Evolutionary conservation across 805 yeast species (phyloP).

Genomic region (Barnettozyma populi): DNA sequence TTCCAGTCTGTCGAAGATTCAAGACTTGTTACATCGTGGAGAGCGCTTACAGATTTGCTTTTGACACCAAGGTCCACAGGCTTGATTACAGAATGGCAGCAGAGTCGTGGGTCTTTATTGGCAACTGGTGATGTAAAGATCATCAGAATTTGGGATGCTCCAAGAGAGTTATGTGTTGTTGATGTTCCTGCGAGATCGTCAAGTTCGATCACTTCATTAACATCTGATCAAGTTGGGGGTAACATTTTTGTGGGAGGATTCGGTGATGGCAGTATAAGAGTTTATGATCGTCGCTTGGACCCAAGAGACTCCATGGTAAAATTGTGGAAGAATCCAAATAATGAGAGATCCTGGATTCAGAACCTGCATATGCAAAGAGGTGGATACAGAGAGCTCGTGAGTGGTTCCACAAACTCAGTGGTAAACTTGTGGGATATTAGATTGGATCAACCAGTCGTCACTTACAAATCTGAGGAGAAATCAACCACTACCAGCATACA

Average conservation of each 20-base stretch:
- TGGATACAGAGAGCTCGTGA: constrained; percentile 82
- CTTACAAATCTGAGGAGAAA: constrained; percentile 48
- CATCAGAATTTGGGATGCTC: constrained; percentile 94
- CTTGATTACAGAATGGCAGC: constrained; percentile 92
- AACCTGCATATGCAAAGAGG: constrained; percentile 96
- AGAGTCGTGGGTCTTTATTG: constrained; percentile 81
- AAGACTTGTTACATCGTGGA: constrained; percentile 80
- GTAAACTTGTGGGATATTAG: constrained; percentile 92
- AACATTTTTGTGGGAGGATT: constrained; percentile 87
- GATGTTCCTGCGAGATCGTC: constrained; percentile 92
- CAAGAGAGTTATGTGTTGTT: constrained; percentile 77
- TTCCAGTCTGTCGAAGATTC: constrained; percentile 53
- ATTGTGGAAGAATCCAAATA: constrained; percentile 60
- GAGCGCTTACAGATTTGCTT: constrained; percentile 82
- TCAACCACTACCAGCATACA: constrained; percentile 56
- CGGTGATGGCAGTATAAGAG: constrained; percentile 82
- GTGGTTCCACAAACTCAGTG: constrained; percentile 77
- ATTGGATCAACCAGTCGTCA: constrained; percentile 58
- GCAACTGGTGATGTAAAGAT: constrained; percentile 95
- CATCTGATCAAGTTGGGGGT: constrained; percentile 95
- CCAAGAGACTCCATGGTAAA: constrained; percentile 81
- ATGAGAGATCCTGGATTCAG: constrained; percentile 49
- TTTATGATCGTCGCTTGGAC: constrained; percentile 84
- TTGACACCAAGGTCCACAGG: constrained; percentile 81
- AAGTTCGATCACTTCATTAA: constrained; percentile 79